phyloP scores from a whole-genome alignment of 2,329 filamentous ascomycete genomes.

The Didymella arachidicola region DNA sequence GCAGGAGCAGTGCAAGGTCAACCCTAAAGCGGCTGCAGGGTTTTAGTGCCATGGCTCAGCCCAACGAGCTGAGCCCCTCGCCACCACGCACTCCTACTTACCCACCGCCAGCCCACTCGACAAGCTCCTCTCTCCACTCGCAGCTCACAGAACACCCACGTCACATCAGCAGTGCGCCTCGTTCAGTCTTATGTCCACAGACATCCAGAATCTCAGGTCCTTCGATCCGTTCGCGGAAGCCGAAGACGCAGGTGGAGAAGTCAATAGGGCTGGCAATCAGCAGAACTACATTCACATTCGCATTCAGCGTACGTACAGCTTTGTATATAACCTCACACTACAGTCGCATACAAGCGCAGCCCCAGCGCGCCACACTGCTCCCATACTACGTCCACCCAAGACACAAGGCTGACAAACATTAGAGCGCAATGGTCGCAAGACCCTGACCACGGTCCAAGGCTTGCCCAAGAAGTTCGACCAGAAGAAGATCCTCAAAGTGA shows the following conservation, averaged over 20 bases:
- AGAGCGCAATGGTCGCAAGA: slow-evolving; percentile 99
- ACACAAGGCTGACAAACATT: slow-evolving; percentile 63
- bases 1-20: not conserved
- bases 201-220: slow-evolving; percentile 56
- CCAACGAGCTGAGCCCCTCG: slow-evolving; percentile 6
- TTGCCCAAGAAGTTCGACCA: slow-evolving; percentile 98
- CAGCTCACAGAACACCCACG: slow-evolving; percentile 3
- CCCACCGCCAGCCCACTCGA: not conserved
- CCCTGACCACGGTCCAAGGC: slow-evolving; percentile 98
- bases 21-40: slow-evolving; percentile 8
- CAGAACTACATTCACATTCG: slow-evolving; percentile 99
- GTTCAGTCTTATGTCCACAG: slow-evolving; percentile 49
- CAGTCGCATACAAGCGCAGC: not conserved
- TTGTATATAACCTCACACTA: not conserved
- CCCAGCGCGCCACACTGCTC: not conserved
- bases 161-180: slow-evolving; percentile 39
- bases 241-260: slow-evolving; percentile 93
- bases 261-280: slow-evolving; percentile 79
- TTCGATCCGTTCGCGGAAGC: slow-evolving; percentile 99
- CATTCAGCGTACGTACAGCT: slow-evolving; percentile 85
- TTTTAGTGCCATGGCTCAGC: not conserved
- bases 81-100: slow-evolving; percentile 11
- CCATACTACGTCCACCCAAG: not conserved
- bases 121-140: slow-evolving; percentile 13
- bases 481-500: slow-evolving; percentile 99